Evolutionary conservation across 768 basidiomycete genomes (phyloP).

Genomic region (Kwoniella mangroviensis): DNA sequence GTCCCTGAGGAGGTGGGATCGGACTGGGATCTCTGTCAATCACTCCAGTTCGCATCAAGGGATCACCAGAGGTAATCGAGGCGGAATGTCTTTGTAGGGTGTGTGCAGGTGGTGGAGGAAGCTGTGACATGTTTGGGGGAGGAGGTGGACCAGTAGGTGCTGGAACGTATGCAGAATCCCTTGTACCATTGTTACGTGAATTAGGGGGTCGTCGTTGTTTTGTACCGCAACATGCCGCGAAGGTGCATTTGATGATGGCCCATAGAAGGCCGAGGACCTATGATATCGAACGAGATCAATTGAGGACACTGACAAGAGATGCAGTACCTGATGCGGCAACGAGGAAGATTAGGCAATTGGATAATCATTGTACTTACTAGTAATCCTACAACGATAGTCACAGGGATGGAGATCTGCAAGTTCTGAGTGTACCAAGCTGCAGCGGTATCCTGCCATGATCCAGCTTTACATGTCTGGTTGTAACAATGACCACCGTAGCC

Average conservation of each 20-base stretch:
- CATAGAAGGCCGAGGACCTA: conserved; percentile 47
- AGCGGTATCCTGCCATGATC: conserved; percentile 66
- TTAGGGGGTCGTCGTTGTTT: conserved; percentile 4
- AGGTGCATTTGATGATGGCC: conserved; percentile 40
- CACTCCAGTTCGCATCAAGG: conserved; percentile 21
- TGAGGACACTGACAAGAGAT: not conserved
- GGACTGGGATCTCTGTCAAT: conserved; percentile 19
- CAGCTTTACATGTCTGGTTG: conserved; percentile 68
- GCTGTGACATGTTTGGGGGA: conserved; percentile 15
- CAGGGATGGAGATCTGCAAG: conserved; percentile 60
- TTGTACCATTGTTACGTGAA: conserved; percentile 8
- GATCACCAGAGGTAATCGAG: conserved; percentile 26
- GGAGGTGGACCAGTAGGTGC: conserved; percentile 22
- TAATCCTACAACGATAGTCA: conserved; percentile 51
- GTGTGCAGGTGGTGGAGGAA: conserved; percentile 19
- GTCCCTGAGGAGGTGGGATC: not conserved
- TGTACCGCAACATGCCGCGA: conserved; percentile 31
- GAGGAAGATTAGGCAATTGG: not conserved
- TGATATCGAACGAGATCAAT: not conserved
- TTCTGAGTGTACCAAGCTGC: conserved; percentile 78
- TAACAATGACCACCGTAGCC: conserved; percentile 74
- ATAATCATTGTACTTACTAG: conserved; percentile 38
- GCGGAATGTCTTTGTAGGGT: conserved; percentile 27
- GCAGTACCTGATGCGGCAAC: not conserved
- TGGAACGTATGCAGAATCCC: conserved; percentile 11